These are phyloP conservation scores for Eimeria tenella DNA, from an alignment of 169 alveolate genomes.

Conservation along the genomic window DNA sequence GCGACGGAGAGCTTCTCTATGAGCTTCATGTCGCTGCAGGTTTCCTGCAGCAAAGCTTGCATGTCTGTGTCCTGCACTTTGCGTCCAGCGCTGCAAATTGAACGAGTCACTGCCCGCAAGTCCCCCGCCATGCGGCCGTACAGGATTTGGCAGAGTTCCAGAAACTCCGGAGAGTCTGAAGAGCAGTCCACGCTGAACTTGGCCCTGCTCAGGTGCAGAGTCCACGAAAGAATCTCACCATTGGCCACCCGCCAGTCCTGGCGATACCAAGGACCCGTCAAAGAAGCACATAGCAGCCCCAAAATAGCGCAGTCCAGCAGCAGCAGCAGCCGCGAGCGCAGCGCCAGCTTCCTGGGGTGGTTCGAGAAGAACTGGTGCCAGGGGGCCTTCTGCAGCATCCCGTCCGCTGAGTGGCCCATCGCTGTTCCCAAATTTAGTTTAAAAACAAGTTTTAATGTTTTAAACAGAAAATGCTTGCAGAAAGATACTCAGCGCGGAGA, in stretches of 20 bases:
- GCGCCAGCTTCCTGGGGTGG: conserved; percentile 19
- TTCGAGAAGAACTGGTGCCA: conserved; percentile 27
- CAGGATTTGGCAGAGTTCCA: conserved; percentile 7
- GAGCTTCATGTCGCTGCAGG: conserved; percentile 44
- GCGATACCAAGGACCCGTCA: conserved; percentile 27
- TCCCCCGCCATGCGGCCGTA: conserved; percentile 53
- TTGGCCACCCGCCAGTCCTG: conserved; percentile 50
- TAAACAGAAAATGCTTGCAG: no score
- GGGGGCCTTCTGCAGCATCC: neutral
- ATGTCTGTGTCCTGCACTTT: conserved; percentile 44
- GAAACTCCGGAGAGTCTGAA: conserved; percentile 51
- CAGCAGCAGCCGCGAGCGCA: conserved; percentile 17
- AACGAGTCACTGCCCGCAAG: conserved; percentile 36
- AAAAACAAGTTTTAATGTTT: neutral
- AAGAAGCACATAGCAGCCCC: neutral
- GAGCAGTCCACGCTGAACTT: conserved; percentile 43
- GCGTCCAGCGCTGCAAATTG: conserved; percentile 29
- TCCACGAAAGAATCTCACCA: conserved; percentile 52
- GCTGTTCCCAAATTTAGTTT: neutral
- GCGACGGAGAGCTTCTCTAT: conserved; percentile 47
- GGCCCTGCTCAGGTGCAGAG: conserved; percentile 5
- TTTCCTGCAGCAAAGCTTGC: conserved; percentile 16
- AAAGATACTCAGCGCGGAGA: no score
- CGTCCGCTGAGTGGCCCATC: neutral
- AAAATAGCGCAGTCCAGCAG: conserved; percentile 14